Percentiles rank a stretch among this genome's conserved stretches.
Conservation (phyloP, 2,329 filamentous ascomycete species). For the Colletotrichum simmondsii region DNA sequence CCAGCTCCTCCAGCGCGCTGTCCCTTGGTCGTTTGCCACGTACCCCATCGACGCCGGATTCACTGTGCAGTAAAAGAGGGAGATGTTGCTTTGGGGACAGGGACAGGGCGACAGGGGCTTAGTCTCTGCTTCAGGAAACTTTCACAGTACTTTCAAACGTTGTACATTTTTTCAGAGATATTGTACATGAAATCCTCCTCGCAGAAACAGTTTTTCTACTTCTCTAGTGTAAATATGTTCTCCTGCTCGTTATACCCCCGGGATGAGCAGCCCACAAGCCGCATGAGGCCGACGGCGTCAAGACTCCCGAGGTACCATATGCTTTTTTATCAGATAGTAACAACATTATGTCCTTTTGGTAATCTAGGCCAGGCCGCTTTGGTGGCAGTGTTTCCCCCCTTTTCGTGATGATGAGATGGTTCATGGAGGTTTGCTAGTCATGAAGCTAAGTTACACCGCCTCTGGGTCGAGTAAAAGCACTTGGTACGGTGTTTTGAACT, state of each 20-base stretch:
- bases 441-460: background rate
- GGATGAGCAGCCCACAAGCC: slow-evolving; percentile 20
- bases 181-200: background rate
- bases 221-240: slow-evolving; percentile 2
- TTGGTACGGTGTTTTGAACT: background rate
- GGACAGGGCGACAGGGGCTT: too few species aligned
- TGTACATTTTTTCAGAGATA: background rate
- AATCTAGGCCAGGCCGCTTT: background rate
- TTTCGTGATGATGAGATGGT: background rate
- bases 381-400: background rate
- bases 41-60: slow-evolving; percentile 21
- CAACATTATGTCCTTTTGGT: background rate
- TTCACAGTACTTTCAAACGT: background rate
- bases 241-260: slow-evolving; percentile 3
- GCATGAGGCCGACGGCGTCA: slow-evolving; percentile 9
- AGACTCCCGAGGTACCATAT: background rate
- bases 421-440: background rate
- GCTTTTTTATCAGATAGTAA: background rate
- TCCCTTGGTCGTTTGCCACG: slow-evolving; percentile 10
- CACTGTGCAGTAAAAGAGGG: background rate
- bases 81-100: background rate
- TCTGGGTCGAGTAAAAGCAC: background rate
- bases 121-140: background rate
- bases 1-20: slow-evolving; percentile 33
- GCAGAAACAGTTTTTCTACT: background rate